Conservation (phyloP, 306 rosid species). For the Geum urbanum region DNA sequence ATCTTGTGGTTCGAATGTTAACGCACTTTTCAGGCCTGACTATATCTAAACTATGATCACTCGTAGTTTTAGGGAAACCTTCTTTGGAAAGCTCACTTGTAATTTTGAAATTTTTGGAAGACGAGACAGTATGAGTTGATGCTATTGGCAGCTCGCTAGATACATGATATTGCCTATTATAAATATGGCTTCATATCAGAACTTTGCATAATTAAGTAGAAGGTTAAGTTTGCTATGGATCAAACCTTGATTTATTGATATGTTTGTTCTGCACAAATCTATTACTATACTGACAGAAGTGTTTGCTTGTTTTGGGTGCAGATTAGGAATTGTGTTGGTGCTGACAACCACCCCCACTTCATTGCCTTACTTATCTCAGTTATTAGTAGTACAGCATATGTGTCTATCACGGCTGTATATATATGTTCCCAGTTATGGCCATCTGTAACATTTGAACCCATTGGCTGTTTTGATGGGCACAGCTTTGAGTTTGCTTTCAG, state of each 20-base stretch:
- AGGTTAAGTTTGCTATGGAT: not conserved
- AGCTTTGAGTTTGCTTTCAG: conserved; percentile 28
- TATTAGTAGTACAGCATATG: conserved; percentile 57
- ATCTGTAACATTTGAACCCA: conserved; percentile 27
- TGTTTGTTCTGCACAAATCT: too few relatives aligned
- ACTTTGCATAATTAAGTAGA: not conserved
- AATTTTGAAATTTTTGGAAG: too few relatives aligned
- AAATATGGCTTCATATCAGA: not conserved
- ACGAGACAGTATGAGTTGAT: too few relatives aligned
- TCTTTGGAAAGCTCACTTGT: not conserved
- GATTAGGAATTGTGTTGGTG: conserved; percentile 98
- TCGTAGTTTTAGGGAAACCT: not conserved
- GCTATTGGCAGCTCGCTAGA: not conserved
- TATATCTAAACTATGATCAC: not conserved
- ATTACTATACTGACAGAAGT: conserved; percentile 20
- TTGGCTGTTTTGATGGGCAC: conserved; percentile 22
- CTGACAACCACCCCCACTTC: conserved; percentile 79
- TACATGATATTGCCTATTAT: not conserved
- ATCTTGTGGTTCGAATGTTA: not conserved
- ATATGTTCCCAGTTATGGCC: conserved; percentile 58
- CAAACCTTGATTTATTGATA: too few relatives aligned
- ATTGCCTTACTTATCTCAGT: conserved; percentile 80
- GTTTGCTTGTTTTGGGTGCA: conserved; percentile 36
- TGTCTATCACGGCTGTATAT: conserved; percentile 57
- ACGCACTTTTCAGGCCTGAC: not conserved